Percentiles rank a stretch among this genome's conserved stretches.
phyloP scores from a whole-genome alignment of 352 stramenopile genomes.

The Phytophthora multivora region DNA sequence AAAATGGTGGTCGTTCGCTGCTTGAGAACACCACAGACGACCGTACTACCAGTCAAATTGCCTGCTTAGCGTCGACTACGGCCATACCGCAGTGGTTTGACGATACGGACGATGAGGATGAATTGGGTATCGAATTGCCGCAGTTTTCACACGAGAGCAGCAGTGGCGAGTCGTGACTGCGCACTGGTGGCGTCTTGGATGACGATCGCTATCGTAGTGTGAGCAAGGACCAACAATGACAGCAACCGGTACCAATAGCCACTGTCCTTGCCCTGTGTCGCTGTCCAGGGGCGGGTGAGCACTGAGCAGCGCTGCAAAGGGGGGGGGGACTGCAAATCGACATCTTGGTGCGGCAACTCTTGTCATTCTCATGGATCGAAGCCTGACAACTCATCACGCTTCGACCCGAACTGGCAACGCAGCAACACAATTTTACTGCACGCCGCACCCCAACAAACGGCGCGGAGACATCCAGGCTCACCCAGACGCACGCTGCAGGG shows the following conservation, averaged over 20 bases:
- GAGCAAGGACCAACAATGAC: no score
- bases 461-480: slow-evolving; percentile 11
- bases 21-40: background rate
- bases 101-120: slow-evolving; percentile 14
- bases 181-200: no score
- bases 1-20: background rate
- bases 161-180: background rate
- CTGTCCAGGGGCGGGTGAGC: no score
- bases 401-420: background rate
- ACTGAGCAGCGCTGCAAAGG: slow-evolving; percentile 9
- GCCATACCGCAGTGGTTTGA: slow-evolving; percentile 22
- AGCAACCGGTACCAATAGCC: no score
- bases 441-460: background rate
- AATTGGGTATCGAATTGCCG: slow-evolving; percentile 5
- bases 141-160: background rate
- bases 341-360: slow-evolving; percentile 9
- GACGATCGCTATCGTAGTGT: no score
- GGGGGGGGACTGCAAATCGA: slow-evolving; percentile 10
- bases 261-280: no score
- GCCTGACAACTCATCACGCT: no score
- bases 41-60: background rate
- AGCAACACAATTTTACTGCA: background rate
- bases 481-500: slow-evolving; percentile 23
- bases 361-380: background rate
- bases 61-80: background rate